phyloP scores from a whole-genome alignment of 1,139 yeast species.

The Zygosaccharomyces sapae region DNA sequence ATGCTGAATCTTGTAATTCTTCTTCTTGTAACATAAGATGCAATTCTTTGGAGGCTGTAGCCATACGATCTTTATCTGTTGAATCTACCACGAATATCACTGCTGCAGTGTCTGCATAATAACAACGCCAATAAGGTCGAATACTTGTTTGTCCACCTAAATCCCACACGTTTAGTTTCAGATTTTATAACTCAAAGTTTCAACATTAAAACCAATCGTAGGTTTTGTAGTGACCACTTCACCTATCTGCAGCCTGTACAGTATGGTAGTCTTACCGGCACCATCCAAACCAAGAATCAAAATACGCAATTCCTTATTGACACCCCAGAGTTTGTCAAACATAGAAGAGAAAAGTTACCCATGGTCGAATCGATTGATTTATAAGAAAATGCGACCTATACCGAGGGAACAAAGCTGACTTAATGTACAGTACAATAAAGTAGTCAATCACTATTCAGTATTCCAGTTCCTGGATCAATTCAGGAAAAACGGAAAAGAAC shows the following conservation, averaged over 20 bases:
- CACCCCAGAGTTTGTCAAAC: slow-evolving; percentile 84
- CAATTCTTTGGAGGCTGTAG: slow-evolving; percentile 80
- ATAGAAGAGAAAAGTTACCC: slow-evolving; percentile 89
- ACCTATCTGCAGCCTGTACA: slow-evolving; percentile 86
- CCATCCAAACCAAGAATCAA: slow-evolving; percentile 92
- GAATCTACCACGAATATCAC: slow-evolving; percentile 95
- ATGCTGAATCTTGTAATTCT: slow-evolving; percentile 82
- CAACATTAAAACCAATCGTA: slow-evolving; percentile 96
- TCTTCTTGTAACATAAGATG: slow-evolving; percentile 92
- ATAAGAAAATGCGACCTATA: too few species aligned
- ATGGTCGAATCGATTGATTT: too few species aligned
- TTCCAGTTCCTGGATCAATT: background rate
- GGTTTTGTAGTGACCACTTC: slow-evolving; percentile 94
- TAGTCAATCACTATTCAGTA: background rate
- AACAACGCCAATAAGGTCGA: slow-evolving; percentile 97
- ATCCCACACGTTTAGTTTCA: slow-evolving; percentile 87
- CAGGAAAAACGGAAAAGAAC: background rate
- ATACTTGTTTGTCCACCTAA: slow-evolving; percentile 96
- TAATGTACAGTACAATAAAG: background rate
- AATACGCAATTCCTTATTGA: slow-evolving; percentile 84
- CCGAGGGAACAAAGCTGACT: too few species aligned
- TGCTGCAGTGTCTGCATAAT: slow-evolving; percentile 93
- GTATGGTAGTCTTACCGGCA: slow-evolving; percentile 95
- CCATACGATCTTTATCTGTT: slow-evolving; percentile 90
- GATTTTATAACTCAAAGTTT: slow-evolving; percentile 86